These are phyloP conservation scores for Rhizodiscina lignyota DNA, from an alignment of 495 filamentous ascomycete species.

Conservation along the genomic window DNA sequence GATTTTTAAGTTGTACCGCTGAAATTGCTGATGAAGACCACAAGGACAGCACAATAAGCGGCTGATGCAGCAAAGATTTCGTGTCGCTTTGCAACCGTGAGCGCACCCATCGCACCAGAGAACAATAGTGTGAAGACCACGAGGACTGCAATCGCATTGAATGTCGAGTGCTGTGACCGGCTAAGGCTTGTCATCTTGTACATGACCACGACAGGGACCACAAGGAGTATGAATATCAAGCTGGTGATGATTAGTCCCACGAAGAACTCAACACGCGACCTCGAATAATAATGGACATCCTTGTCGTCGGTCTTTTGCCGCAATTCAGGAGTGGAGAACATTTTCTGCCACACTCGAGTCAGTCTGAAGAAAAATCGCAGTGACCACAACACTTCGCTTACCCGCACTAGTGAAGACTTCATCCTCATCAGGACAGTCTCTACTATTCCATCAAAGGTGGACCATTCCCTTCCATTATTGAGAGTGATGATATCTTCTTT, in stretches of 20 bases:
- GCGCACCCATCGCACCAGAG: constrained; percentile 15
- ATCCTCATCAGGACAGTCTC: constrained; percentile 16
- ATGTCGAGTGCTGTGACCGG: constrained; percentile 2
- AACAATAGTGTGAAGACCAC: constrained; percentile 23
- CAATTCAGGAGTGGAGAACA: constrained; percentile 21
- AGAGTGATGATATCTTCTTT: constrained; percentile 27
- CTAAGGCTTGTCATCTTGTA: constrained; percentile 16
- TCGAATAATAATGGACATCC: constrained; percentile 22
- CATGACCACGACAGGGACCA: constrained; percentile 24
- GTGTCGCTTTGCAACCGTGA: constrained; percentile 2
- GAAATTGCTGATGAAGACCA: constrained; percentile 6
- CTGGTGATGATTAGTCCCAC: constrained; percentile 21
- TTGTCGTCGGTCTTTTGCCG: constrained; percentile 18
- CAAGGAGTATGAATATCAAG: constrained; percentile 21
- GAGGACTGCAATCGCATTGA: constrained; percentile 15
- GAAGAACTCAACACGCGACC: constrained; percentile 17
- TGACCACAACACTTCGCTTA: constrained; percentile 11
- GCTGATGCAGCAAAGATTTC: constrained; percentile 5
- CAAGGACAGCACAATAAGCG: constrained; percentile 3
- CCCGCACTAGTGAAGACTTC: constrained; percentile 11
- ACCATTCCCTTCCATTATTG: constrained; percentile 21
- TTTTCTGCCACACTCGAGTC: constrained; percentile 3
- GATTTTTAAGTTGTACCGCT: too few relatives aligned
- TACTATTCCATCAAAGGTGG: constrained; percentile 23
- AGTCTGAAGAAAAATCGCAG: too few relatives aligned